Conservation (phyloP, 331 rosid genomes). For the Malus hybrid region DNA sequence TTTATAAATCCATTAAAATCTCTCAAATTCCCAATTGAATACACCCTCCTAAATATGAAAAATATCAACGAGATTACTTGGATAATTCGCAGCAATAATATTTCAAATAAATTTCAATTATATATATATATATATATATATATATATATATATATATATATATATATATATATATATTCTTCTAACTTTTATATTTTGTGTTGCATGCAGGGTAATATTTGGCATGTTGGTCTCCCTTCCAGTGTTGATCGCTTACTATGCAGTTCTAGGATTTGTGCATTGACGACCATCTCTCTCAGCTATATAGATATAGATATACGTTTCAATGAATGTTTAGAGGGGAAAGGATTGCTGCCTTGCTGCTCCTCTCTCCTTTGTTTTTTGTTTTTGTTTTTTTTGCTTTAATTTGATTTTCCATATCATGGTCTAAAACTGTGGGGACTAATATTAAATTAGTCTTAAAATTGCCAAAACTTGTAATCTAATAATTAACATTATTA, state of each 20-base stretch:
- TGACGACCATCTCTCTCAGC: neutral
- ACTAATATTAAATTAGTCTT: constrained; percentile 1
- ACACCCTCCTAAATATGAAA: too few relatives aligned
- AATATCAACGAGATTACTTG: neutral
- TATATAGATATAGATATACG: neutral
- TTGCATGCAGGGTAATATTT: constrained; percentile 71
- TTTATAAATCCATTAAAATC: too few relatives aligned
- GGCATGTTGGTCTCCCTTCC: constrained; percentile 82
- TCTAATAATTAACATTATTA: neutral
- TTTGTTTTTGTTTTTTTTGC: neutral
- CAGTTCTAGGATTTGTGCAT: constrained; percentile 46
- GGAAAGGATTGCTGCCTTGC: neutral
- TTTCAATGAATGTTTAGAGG: neutral
- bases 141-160: too few relatives aligned
- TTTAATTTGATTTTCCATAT: neutral
- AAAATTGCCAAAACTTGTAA: neutral
- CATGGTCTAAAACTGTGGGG: neutral
- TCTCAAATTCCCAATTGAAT: too few relatives aligned
- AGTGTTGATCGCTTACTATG: constrained; percentile 52
- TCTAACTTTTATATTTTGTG: neutral
- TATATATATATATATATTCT: too few relatives aligned
- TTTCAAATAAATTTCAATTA: too few relatives aligned
- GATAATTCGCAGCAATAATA: neutral
- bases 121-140: too few relatives aligned
- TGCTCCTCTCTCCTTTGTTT: neutral